phyloP scores from a whole-genome alignment of 2,329 filamentous ascomycete genomes.

The Diaporthe eres region DNA sequence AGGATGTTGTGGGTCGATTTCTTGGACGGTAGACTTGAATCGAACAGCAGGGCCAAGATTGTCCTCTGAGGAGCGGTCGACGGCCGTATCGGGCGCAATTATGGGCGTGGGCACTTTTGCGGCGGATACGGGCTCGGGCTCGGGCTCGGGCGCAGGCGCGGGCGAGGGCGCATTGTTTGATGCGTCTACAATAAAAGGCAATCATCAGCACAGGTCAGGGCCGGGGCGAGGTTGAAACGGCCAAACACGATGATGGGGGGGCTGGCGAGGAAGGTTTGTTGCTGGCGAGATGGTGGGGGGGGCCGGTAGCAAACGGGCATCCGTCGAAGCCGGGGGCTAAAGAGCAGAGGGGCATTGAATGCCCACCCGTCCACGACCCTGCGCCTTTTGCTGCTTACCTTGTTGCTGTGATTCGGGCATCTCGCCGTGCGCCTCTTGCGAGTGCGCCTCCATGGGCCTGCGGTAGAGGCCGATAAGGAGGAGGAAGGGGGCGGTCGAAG shows the following conservation, averaged over 20 bases:
- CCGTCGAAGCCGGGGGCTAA: conserved; percentile 34
- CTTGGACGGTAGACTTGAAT: conserved; percentile 79
- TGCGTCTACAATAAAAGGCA: conserved; percentile 4
- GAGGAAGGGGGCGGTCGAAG: not conserved
- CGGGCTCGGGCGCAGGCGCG: not conserved
- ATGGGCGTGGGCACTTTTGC: conserved; percentile 1
- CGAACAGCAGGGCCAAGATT: conserved; percentile 70
- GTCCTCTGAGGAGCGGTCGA: conserved; percentile 45
- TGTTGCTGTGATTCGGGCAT: conserved; percentile 30
- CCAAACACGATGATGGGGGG: not conserved
- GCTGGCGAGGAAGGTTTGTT: conserved; percentile 16
- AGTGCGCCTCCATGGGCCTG: conserved; percentile 39
- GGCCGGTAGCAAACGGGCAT: conserved; percentile 30
- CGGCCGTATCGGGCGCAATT: conserved; percentile 34
- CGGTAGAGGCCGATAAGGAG: not conserved
- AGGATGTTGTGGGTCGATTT: conserved; percentile 70
- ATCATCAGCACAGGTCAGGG: conserved; percentile 20
- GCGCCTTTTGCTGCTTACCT: conserved; percentile 39
- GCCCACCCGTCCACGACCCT: conserved; percentile 4
- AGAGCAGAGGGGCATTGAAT: conserved; percentile 34
- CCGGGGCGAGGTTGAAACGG: conserved; percentile 18
- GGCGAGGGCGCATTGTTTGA: conserved; percentile 35
- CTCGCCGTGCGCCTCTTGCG: conserved; percentile 40
- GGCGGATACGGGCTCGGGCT: conserved; percentile 18
- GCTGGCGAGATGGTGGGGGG: conserved; percentile 2